Evolutionary conservation across 768 basidiomycete species (phyloP), one percentile per base, ranked within the genome.

Genomic region (Boletus sensibilis): DNA sequence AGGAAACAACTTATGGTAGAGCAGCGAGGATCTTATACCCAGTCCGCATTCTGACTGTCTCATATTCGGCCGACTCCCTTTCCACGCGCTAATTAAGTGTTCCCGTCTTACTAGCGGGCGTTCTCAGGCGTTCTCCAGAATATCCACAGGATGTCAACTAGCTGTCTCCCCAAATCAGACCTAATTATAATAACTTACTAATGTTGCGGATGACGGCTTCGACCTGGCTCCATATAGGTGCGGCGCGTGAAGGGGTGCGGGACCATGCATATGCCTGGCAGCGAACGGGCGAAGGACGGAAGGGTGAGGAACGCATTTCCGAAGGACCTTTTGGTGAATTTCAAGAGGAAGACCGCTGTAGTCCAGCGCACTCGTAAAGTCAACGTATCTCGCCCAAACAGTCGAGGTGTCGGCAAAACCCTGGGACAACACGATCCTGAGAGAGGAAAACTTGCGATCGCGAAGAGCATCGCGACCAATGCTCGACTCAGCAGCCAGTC

Each of bases 201-300:
- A 92, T 91, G 68, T 89, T 88, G 50, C 78, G 78, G 56, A 94
- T 81, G 66, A 94, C 74, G 20, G 78, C 71, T 83, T 82, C 63
- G 90, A 81, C 31, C 90, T 84, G 18, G 75, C 70, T 71, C 91
- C 90, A 64, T 89, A 82, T 11, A 78, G 47, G 61, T 88, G 85
- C 2, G 80, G 76, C 4, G 62, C 57, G 18, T 65, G 60, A 33
- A 77, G 73, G 31, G 67, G 56, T 16, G 76, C 68, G 27, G 76
- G 75, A 14, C 66, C 68, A 51, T 70, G 69, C 56, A 83, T 67
- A 27, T 76, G 75, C 35, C 70, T 75, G 3, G 77, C 74, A n/a
- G 77, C 68, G 20, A 75, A 67, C 6, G 68, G 62, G 29, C 85
- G 84, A 27, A 87, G 73, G 27, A 74, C 57, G 14, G 72, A 63